Percentiles rank a stretch among this genome's conserved stretches.
Conservation (phyloP, 2,329 filamentous ascomycete species). For the Colletotrichum caudatum region DNA sequence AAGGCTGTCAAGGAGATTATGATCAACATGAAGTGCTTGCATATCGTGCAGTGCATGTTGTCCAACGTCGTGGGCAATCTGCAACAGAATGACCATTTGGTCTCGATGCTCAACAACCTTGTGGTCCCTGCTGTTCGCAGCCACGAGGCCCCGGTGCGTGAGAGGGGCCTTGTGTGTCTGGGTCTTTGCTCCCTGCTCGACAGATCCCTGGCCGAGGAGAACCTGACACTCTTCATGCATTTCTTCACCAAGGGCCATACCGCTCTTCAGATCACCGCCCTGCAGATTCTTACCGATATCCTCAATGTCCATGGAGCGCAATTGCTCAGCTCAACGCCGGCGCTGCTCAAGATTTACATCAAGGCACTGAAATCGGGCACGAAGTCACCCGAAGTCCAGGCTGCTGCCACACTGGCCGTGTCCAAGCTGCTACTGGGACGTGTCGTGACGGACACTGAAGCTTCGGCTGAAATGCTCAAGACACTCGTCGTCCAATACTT, state of each 20-base stretch:
- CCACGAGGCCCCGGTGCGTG: conserved; percentile 91
- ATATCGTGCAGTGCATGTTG: conserved; percentile 97
- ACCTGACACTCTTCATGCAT: conserved; percentile 92
- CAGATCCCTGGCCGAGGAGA: conserved; percentile 90
- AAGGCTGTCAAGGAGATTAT: conserved; percentile 92
- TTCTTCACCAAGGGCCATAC: conserved; percentile 96
- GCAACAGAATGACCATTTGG: conserved; percentile 90
- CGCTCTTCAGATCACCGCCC: conserved; percentile 85
- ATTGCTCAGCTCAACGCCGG: conserved; percentile 74
- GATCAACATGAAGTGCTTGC: conserved; percentile 97
- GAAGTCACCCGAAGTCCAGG: conserved; percentile 79
- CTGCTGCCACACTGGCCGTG: conserved; percentile 82
- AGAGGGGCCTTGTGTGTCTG: conserved; percentile 88
- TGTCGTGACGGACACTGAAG: conserved; percentile 77
- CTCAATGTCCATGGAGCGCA: conserved; percentile 88
- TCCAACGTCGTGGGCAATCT: conserved; percentile 90
- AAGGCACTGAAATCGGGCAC: conserved; percentile 81
- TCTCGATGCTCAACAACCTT: conserved; percentile 97
- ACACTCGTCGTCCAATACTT: conserved; percentile 90
- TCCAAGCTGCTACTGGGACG: conserved; percentile 88
- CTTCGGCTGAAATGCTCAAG: conserved; percentile 81
- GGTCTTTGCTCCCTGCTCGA: conserved; percentile 93
- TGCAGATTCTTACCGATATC: conserved; percentile 94
- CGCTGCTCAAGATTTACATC: conserved; percentile 86
- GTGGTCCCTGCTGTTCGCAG: conserved; percentile 95